Conservation (phyloP, 257 asterid genomes). For the Nicotiana tomentosiformis region DNA sequence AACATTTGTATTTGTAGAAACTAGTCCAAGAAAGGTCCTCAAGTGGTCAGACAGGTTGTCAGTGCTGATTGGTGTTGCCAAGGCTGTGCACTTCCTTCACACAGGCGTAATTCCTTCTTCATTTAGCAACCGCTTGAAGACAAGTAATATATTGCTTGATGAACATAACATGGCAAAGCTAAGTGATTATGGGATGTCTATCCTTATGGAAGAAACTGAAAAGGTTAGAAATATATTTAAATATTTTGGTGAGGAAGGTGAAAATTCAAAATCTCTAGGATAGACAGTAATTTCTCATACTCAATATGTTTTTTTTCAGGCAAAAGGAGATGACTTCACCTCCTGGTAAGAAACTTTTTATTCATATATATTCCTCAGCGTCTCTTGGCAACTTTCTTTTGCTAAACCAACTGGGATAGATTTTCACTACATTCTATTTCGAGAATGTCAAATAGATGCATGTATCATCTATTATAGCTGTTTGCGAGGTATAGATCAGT, state of each 20-base stretch:
- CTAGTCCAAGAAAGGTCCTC: conserved; percentile 51
- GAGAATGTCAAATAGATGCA: neutral
- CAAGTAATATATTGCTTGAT: conserved; percentile 72
- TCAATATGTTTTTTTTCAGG: conserved; percentile 36
- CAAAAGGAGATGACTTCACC: conserved; percentile 49
- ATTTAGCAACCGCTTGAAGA: conserved; percentile 59
- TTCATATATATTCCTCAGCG: neutral
- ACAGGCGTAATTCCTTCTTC: conserved; percentile 86
- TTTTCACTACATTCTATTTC: neutral
- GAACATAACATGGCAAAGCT: conserved; percentile 80
- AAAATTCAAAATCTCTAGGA: conserved; percentile 6
- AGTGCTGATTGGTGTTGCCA: conserved; percentile 74
- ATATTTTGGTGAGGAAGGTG: neutral
- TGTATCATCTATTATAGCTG: neutral
- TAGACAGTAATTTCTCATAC: conserved; percentile 26
- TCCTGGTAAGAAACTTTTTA: conserved; percentile 39
- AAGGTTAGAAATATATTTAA: conserved; percentile 23
- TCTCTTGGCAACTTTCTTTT: neutral
- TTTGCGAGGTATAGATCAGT: neutral
- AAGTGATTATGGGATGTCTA: conserved; percentile 91
- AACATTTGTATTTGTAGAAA: conserved; percentile 40
- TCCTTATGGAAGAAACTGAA: conserved; percentile 66
- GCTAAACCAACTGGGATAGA: neutral
- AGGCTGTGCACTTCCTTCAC: conserved; percentile 90
- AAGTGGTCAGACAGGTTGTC: conserved; percentile 89